These are phyloP conservation scores for Strigomonas culicis DNA, from an alignment of 208 protist genomes.

Conservation along the genomic window DNA sequence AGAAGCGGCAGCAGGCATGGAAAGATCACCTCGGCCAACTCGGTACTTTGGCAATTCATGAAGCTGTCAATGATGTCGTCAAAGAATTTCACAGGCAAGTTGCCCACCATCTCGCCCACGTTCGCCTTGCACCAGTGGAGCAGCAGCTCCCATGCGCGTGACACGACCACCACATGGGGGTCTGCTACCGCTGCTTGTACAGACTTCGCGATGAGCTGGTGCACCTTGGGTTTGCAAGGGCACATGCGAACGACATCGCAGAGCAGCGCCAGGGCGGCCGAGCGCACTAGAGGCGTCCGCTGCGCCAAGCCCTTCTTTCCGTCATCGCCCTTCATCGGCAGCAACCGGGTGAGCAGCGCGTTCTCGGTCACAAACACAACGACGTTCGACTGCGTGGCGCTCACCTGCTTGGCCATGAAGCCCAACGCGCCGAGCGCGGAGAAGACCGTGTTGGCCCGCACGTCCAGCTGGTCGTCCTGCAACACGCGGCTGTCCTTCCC, in stretches of 20 bases:
- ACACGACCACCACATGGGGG: conserved; percentile 36
- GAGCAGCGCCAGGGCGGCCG: conserved; percentile 68
- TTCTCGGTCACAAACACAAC: conserved; percentile 59
- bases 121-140: conserved; percentile 68
- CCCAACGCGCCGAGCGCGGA: conserved; percentile 63
- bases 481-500: conserved; percentile 21
- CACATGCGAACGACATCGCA: conserved; percentile 66
- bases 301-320: conserved; percentile 28
- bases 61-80: conserved; percentile 74
- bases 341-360: conserved; percentile 26
- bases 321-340: conserved; percentile 29
- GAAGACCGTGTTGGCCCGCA: conserved; percentile 56
- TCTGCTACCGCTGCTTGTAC: conserved; percentile 50
- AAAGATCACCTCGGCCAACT: conserved; percentile 74
- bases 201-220: conserved; percentile 49
- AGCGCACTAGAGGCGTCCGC: conserved; percentile 69
- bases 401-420: conserved; percentile 78
- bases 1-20: conserved; percentile 77
- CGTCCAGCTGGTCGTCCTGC: conserved; percentile 68
- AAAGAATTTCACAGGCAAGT: conserved; percentile 62
- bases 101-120: conserved; percentile 35
- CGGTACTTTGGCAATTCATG: conserved; percentile 46
- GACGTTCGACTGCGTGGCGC: conserved; percentile 42
- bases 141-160: conserved; percentile 75
- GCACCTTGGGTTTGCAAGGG: conserved; percentile 44